Evolutionary conservation across 2,329 filamentous ascomycete species (phyloP).

Genomic region (Talaromyces sp.): DNA sequence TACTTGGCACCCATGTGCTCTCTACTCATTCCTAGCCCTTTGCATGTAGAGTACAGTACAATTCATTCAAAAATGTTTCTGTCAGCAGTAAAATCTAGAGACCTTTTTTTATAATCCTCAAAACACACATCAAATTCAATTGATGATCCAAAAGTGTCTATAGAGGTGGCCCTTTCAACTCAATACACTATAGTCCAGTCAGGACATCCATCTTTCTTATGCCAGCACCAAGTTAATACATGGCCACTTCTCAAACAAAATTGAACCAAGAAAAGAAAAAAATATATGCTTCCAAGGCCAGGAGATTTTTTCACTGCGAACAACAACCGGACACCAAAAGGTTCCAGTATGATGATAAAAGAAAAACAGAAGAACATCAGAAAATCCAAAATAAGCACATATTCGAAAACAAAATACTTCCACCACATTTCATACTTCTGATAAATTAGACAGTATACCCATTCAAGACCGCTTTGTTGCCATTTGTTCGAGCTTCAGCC

Average conservation of each 20-base stretch:
- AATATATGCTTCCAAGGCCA: neutral
- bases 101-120: neutral
- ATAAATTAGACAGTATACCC: neutral
- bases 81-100: neutral
- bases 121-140: neutral
- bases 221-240: neutral
- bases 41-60: neutral
- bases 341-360: neutral
- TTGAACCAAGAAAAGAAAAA: neutral
- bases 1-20: neutral
- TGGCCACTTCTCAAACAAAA: neutral
- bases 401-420: neutral
- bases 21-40: neutral
- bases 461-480: conserved; percentile 24
- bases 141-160: neutral
- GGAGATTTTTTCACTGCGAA: neutral
- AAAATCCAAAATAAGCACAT: neutral
- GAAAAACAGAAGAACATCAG: neutral
- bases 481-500: conserved; percentile 41
- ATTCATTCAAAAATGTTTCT: neutral
- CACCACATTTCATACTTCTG: neutral
- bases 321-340: neutral
- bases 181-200: neutral
- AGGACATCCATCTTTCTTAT: neutral
- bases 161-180: neutral